These are phyloP conservation scores for Clathrospora elynae DNA, from an alignment of 2,329 filamentous ascomycete species.

Conservation along the genomic window DNA sequence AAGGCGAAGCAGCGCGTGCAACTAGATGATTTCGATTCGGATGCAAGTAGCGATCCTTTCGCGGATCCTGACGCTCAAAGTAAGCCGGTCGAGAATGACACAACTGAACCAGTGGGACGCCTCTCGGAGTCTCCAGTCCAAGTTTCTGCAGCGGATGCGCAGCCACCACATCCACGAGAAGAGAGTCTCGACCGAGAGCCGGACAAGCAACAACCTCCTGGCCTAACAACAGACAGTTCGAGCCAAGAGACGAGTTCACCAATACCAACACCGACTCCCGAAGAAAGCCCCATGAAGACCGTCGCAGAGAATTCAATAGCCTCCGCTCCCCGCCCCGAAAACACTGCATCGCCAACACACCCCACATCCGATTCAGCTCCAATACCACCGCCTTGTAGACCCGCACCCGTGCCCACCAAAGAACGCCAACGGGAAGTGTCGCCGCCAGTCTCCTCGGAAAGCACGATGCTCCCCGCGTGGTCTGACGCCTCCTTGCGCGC, in stretches of 20 bases:
- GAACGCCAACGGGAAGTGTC: conserved; percentile 24
- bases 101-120: conserved; percentile 33
- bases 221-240: conserved; percentile 71
- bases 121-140: conserved; percentile 72
- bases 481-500: conserved; percentile 82
- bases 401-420: conserved; percentile 41
- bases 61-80: conserved; percentile 46
- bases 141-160: conserved; percentile 62
- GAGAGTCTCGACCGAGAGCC: conserved; percentile 28
- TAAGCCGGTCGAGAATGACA: conserved; percentile 24
- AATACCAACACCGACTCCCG: conserved; percentile 43
- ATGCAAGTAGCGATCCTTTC: conserved; percentile 55
- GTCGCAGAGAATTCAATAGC: conserved; percentile 33
- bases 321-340: conserved; percentile 22
- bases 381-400: conserved; percentile 43
- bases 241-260: conserved; percentile 63
- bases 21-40: conserved; percentile 72
- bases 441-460: conserved; percentile 44
- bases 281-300: conserved; percentile 39
- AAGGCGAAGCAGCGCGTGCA: conserved; percentile 67
- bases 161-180: conserved; percentile 41
- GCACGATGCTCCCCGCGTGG: conserved; percentile 71
- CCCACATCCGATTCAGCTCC: conserved; percentile 21
- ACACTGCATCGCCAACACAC: conserved; percentile 32
- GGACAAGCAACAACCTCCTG: conserved; percentile 59